phyloP scores from a whole-genome alignment of 2,329 filamentous ascomycete genomes.

The Trichoderma sp. region DNA sequence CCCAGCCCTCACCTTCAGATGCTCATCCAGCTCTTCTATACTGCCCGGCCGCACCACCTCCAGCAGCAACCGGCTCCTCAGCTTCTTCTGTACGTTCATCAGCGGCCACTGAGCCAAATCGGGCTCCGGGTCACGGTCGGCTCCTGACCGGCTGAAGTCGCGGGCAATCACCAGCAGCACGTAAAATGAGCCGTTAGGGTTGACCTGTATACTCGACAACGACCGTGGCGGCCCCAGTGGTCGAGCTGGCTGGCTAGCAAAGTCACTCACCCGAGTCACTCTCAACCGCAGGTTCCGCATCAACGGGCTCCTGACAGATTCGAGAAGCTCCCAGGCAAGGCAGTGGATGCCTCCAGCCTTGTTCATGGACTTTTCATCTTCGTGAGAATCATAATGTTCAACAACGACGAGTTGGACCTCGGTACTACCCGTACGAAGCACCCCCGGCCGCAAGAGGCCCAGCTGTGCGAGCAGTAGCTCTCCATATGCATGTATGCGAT shows the following conservation, averaged over 20 bases:
- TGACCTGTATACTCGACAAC: constrained; percentile 25
- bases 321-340: constrained; percentile 31
- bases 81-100: constrained; percentile 30
- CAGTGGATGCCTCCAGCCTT: constrained; percentile 26
- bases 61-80: constrained; percentile 27
- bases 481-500: constrained; percentile 25
- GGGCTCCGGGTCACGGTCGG: constrained; percentile 30
- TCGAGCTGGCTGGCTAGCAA: constrained; percentile 19
- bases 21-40: constrained; percentile 27
- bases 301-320: constrained; percentile 22
- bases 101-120: constrained; percentile 31
- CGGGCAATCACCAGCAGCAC: constrained; percentile 31
- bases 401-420: constrained; percentile 28
- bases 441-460: constrained; percentile 7
- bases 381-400: constrained; percentile 25
- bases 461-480: constrained; percentile 25
- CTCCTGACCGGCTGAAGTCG: constrained; percentile 28
- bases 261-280: constrained; percentile 29
- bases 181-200: constrained; percentile 23
- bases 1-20: constrained; percentile 23
- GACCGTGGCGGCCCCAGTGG: constrained; percentile 17
- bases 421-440: constrained; percentile 19
- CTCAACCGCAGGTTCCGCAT: constrained; percentile 25
- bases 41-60: constrained; percentile 29
- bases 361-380: not conserved